A percentile compares a stretch with the other conserved stretches of the same genome.
Evolutionary conservation across 192 early-diverging fungal species (phyloP).

Genomic region (Coemansia sp.): DNA sequence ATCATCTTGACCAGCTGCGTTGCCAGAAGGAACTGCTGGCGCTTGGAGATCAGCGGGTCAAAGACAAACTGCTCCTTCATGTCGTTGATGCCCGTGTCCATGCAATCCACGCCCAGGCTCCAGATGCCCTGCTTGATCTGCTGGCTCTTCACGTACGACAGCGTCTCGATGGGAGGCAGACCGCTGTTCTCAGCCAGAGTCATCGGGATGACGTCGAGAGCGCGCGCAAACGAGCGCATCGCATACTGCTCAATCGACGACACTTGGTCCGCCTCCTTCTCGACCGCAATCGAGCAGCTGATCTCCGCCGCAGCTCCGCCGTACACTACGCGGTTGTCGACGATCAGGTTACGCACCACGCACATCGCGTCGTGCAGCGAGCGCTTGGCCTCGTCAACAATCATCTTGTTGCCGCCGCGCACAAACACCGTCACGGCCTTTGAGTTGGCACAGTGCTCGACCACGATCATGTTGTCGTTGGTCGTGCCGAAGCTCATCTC

Average conservation of each 20-base stretch:
- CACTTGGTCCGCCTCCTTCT: conserved; percentile 86
- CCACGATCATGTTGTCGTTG: conserved; percentile 99
- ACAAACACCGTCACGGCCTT: conserved; percentile 97
- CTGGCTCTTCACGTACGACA: conserved; percentile 93
- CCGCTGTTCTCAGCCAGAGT: conserved; percentile 98
- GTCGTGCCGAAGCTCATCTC: conserved; percentile 97
- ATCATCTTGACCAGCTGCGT: conserved; percentile 99
- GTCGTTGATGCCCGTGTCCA: conserved; percentile 89
- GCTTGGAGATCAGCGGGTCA: conserved; percentile 99
- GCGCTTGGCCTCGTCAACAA: conserved; percentile 98
- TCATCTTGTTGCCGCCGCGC: conserved; percentile 99
- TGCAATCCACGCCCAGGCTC: conserved; percentile 95
- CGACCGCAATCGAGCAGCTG: conserved; percentile 91
- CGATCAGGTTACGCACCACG: conserved; percentile 95
- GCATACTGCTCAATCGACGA: conserved; percentile 98
- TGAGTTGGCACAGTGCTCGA: conserved; percentile 99
- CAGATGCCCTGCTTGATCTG: conserved; percentile 88
- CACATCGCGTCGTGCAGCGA: conserved; percentile 99
- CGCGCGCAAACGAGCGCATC: conserved; percentile 98
- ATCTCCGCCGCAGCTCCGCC: conserved; percentile 99
- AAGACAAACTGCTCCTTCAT: conserved; percentile 99
- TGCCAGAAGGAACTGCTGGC: conserved; percentile 96
- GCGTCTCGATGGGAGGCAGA: conserved; percentile 92
- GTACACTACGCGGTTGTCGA: conserved; percentile 98
- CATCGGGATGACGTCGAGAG: conserved; percentile 93